Evolutionary conservation across 1,284 basidiomycete species (phyloP), one percentile per base, ranked within the genome.

Genomic region (Stereum hirsutum): DNA sequence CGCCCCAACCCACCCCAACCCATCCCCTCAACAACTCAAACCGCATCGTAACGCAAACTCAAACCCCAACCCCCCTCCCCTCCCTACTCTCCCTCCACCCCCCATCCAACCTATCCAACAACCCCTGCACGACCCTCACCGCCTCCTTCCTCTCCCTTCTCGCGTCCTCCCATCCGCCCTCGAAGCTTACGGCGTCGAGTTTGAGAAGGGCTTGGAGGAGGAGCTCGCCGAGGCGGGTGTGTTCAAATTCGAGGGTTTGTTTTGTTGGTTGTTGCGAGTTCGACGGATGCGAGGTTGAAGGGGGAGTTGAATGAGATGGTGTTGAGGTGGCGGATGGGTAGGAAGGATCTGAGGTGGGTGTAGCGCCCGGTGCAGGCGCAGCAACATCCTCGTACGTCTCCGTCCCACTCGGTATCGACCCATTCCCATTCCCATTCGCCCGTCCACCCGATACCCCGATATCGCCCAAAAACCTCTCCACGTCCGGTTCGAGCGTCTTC

Each of bases 181-280:
- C 78, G 21, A 81, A 66, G 25, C 64, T 62, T 54, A 90, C 69
- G 41, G 80, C 80, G 54, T 92, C 89, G 23, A 92, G 65, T 32
- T 84, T 74, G 6, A 92, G 69, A 20, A 92, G 66, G 12, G 75
- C 70, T 59, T 91, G 89, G 21, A 91, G 67, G 21, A 92, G 68
- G 42, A 86, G 61, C 60, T 89, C 86, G 17, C 74, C 78, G 36
- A 89, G 60, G 8, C 81, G 71, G 10, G 64, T 57, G 50, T 84
- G 81, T 48, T 84, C 54, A 19, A 48, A 49, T 24, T 42, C 43
- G 12, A 45, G 46, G 23, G 50, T 39, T n/a, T n/a, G n/a, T n/a
- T n/a, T n/a, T 23, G 45, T 45, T 10, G 15, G 45, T 47, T 4
- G 32, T 20, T 35, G 33, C 14, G 17, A 20, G 17, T n/a, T 19